Conservation (phyloP, 73 alveolate species). For the Symbiodinium natans region DNA sequence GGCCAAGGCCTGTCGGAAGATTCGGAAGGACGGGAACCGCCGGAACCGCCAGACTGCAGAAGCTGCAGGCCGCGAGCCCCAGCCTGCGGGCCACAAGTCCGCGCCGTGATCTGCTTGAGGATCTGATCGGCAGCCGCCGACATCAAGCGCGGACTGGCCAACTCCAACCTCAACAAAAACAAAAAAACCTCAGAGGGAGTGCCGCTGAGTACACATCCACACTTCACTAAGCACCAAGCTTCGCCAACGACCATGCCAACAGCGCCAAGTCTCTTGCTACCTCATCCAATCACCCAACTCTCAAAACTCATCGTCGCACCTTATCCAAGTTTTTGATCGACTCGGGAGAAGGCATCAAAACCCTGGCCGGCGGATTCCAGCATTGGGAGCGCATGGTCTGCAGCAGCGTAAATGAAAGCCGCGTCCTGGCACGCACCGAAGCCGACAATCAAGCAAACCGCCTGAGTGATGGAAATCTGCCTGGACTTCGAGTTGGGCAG, state of each 20-base stretch:
- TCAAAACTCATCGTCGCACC: neutral
- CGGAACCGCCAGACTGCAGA: neutral
- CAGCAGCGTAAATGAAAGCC: neutral
- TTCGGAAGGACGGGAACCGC: too few relatives aligned
- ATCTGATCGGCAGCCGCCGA: slow-evolving; percentile 5
- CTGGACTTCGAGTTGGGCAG: slow-evolving; percentile 21
- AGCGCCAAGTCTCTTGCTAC: slow-evolving; percentile 62
- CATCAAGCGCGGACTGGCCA: slow-evolving; percentile 38
- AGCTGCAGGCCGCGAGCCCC: neutral
- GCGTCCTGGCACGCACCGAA: neutral
- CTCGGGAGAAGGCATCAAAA: neutral
- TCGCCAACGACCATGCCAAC: slow-evolving; percentile 68
- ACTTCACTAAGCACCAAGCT: neutral
- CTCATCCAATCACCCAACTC: neutral
- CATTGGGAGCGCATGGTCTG: neutral
- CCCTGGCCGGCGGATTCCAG: too few relatives aligned
- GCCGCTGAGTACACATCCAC: too few relatives aligned
- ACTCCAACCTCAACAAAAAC: slow-evolving; percentile 48
- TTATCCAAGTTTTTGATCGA: neutral
- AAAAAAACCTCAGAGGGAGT: neutral
- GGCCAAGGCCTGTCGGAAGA: slow-evolving; percentile 31
- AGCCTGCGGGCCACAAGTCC: slow-evolving; percentile 79
- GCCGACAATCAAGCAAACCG: neutral
- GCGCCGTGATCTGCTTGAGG: slow-evolving; percentile 38
- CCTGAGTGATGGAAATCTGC: neutral